Evolutionary conservation across 495 filamentous ascomycete genomes (phyloP).

Genomic region (Hypoxylon lenormandii): DNA sequence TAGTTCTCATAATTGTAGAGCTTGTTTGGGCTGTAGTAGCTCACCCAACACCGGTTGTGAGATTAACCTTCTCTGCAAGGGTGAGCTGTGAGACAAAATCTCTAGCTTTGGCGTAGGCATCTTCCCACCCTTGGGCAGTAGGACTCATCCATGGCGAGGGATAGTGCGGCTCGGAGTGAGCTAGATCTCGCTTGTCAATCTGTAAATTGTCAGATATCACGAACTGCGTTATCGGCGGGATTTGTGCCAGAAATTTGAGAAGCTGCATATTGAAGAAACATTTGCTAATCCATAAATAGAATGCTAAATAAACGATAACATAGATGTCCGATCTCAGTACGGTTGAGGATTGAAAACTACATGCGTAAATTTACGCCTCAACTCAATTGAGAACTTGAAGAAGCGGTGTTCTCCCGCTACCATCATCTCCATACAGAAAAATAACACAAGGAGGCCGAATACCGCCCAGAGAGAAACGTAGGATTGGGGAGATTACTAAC

Average conservation of each 20-base stretch:
- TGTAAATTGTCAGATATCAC: slow-evolving; percentile 31
- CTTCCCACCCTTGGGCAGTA: slow-evolving; percentile 77
- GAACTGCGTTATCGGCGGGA: slow-evolving; percentile 22
- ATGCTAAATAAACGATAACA: too few relatives aligned
- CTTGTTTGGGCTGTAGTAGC: slow-evolving; percentile 24
- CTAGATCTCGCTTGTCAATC: slow-evolving; percentile 44
- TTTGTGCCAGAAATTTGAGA: slow-evolving; percentile 7
- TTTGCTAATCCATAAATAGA: not conserved
- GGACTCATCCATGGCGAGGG: slow-evolving; percentile 85
- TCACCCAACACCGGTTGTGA: slow-evolving; percentile 87
- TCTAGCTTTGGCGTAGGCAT: slow-evolving; percentile 80
- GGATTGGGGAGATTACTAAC: slow-evolving; percentile 31
- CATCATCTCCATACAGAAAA: not conserved
- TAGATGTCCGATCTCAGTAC: too few relatives aligned
- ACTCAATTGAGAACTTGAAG: not conserved
- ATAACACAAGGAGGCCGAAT: not conserved
- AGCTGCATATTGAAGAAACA: slow-evolving; percentile 24
- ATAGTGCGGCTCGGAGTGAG: slow-evolving; percentile 71
- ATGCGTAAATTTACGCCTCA: too few relatives aligned
- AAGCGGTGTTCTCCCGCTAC: not conserved
- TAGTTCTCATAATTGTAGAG: slow-evolving; percentile 22
- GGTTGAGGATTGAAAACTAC: not conserved
- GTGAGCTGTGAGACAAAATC: slow-evolving; percentile 86
- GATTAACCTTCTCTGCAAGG: slow-evolving; percentile 88
- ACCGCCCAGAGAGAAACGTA: not conserved